Conservation (phyloP, 2,329 filamentous ascomycete species). For the Teratosphaeria epicoccoides region DNA sequence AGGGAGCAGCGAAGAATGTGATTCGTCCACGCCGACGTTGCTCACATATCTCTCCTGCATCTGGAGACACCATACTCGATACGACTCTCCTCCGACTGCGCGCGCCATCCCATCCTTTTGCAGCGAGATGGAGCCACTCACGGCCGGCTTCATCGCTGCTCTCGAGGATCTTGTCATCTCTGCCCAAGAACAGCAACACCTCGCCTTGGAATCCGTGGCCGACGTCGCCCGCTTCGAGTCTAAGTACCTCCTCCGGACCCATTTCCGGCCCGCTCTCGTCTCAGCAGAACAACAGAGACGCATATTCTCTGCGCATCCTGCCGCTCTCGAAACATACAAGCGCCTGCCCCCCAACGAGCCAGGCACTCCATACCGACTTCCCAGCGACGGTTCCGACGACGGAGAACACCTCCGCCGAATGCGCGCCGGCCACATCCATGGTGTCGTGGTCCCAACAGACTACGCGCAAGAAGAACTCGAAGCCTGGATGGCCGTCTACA, state of each 20-base stretch:
- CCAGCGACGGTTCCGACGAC: not conserved
- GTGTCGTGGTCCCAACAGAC: not conserved
- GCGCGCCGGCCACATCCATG: not conserved
- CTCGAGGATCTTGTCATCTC: not conserved
- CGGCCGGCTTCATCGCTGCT: not conserved
- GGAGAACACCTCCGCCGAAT: not conserved
- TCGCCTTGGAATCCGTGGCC: not conserved
- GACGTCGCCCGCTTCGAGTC: not conserved
- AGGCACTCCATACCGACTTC: not conserved
- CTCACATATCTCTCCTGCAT: not conserved
- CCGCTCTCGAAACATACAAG: not conserved
- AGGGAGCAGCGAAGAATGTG: not conserved
- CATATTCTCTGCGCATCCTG: not conserved
- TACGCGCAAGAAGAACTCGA: not conserved
- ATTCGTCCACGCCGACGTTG: not conserved
- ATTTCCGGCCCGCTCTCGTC: not conserved
- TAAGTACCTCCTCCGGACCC: not conserved
- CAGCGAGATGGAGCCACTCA: not conserved
- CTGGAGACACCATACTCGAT: not conserved
- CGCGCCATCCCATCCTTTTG: not conserved
- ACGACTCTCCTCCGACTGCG: not conserved
- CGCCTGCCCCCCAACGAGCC: not conserved
- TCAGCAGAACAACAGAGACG: not conserved
- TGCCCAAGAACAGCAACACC: not conserved
- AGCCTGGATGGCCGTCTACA: not conserved